phyloP scores from a whole-genome alignment of 768 basidiomycete species.

The Trametes maxima region DNA sequence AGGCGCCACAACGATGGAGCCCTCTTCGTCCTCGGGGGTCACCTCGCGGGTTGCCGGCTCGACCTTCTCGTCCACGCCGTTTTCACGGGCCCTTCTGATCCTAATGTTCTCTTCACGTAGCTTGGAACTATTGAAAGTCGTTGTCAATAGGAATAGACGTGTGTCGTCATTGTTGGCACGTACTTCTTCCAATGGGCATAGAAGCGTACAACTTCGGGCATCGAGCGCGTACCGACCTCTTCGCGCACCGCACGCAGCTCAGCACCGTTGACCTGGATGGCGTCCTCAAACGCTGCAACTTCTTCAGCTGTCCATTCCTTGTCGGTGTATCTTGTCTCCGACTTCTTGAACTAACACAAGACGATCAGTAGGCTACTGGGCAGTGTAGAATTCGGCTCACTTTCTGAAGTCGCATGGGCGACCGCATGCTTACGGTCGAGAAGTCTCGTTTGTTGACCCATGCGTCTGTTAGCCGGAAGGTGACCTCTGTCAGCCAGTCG shows the following conservation, averaged over 20 bases:
- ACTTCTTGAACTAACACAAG: conserved; percentile 66
- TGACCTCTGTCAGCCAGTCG: conserved; percentile 82
- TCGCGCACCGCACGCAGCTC: conserved; percentile 80
- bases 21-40: conserved; percentile 63
- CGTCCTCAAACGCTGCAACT: conserved; percentile 74
- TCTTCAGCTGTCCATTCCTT: conserved; percentile 73
- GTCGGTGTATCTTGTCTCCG: conserved; percentile 67
- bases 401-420: conserved; percentile 60
- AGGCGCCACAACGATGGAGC: conserved; percentile 65
- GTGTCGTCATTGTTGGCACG: conserved; percentile 12
- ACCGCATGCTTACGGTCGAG: conserved; percentile 65
- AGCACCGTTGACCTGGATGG: conserved; percentile 69
- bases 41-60: conserved; percentile 18
- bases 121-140: conserved; percentile 47
- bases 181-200: conserved; percentile 90
- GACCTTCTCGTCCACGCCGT: conserved; percentile 27
- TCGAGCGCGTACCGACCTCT: conserved; percentile 67
- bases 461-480: conserved; percentile 72
- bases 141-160: conserved; percentile 3
- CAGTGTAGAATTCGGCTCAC: conserved; percentile 39
- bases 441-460: conserved; percentile 57
- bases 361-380: conserved; percentile 10
- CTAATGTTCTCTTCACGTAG: conserved; percentile 69
- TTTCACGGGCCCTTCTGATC: conserved; percentile 43
- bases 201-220: conserved; percentile 80